Evolutionary conservation across 257 asterid genomes (phyloP).

Genomic region (Solanum chilense): DNA sequence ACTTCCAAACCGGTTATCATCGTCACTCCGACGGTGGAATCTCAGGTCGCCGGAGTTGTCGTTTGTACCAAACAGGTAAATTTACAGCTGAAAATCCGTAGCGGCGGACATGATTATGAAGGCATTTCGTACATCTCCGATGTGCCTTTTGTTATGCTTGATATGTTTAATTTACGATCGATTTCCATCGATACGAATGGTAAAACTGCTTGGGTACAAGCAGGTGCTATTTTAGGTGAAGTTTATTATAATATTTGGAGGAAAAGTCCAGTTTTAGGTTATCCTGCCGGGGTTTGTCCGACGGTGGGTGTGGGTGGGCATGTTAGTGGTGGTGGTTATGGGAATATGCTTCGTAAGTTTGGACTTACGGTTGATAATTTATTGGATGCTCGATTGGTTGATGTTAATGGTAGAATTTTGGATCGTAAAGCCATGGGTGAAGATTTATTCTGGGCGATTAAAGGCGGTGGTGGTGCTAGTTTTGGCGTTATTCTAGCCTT

Average conservation of each 20-base stretch:
- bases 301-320: constrained; percentile 29
- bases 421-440: constrained; percentile 29
- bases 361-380: constrained; percentile 26
- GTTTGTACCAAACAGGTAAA: constrained; percentile 14
- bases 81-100: constrained; percentile 20
- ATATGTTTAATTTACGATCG: constrained; percentile 17
- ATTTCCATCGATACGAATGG: constrained; percentile 1
- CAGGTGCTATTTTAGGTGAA: constrained; percentile 33
- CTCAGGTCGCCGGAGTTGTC: constrained; percentile 24
- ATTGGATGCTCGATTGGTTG: constrained; percentile 23
- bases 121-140: constrained; percentile 19
- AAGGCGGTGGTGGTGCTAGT: constrained; percentile 35
- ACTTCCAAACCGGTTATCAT: constrained; percentile 32
- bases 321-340: constrained; percentile 30
- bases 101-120: constrained; percentile 47
- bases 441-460: constrained; percentile 35
- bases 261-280: constrained; percentile 17
- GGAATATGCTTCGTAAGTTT: constrained; percentile 24
- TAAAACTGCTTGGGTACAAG: constrained; percentile 29
- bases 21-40: constrained; percentile 14
- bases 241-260: constrained; percentile 22
- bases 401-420: constrained; percentile 18
- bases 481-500: constrained; percentile 28
- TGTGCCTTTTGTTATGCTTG: constrained; percentile 17
- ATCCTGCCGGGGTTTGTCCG: constrained; percentile 33